A percentile compares a stretch with the other conserved stretches of the same genome.
phyloP scores from a whole-genome alignment of 768 basidiomycete genomes.

The Galerina sulciceps region DNA sequence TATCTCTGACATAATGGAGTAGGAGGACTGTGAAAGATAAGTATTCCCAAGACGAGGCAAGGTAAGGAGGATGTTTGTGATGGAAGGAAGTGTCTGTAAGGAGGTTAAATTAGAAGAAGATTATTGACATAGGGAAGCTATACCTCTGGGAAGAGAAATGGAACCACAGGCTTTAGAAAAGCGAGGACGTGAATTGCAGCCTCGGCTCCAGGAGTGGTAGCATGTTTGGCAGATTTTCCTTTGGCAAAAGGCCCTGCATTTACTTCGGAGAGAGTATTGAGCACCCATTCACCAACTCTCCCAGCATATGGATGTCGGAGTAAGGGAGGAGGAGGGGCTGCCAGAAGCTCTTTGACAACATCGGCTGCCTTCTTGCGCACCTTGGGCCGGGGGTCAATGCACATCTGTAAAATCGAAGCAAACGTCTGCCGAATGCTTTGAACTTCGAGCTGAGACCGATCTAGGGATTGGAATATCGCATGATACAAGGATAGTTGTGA shows the following conservation, averaged over 20 bases:
- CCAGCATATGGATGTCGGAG: constrained; percentile 85
- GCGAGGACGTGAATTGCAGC: constrained; percentile 79
- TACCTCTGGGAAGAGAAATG: constrained; percentile 70
- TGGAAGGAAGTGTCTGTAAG: constrained; percentile 66
- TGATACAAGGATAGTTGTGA: constrained; percentile 85
- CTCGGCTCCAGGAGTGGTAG: constrained; percentile 65
- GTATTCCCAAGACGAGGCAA: constrained; percentile 88
- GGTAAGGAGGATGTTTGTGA: constrained; percentile 73
- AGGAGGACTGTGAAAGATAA: constrained; percentile 88
- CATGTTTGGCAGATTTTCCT: constrained; percentile 57
- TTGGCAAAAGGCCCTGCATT: constrained; percentile 64
- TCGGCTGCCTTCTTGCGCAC: constrained; percentile 92
- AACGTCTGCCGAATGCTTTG: constrained; percentile 80
- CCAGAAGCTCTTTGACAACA: constrained; percentile 77
- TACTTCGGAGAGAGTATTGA: constrained; percentile 67
- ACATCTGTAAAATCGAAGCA: constrained; percentile 81
- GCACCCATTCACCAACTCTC: constrained; percentile 80
- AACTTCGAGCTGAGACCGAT: constrained; percentile 69
- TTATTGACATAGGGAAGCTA: constrained; percentile 30
- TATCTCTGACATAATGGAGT: constrained; percentile 84
- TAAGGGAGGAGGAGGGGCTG: constrained; percentile 77
- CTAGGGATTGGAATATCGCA: constrained; percentile 68
- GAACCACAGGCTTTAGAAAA: constrained; percentile 65
- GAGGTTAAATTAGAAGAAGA: constrained; percentile 9
- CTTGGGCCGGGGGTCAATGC: constrained; percentile 89